phyloP scores from a whole-genome alignment of 1,284 basidiomycete species.

The Leccinum huronense region DNA sequence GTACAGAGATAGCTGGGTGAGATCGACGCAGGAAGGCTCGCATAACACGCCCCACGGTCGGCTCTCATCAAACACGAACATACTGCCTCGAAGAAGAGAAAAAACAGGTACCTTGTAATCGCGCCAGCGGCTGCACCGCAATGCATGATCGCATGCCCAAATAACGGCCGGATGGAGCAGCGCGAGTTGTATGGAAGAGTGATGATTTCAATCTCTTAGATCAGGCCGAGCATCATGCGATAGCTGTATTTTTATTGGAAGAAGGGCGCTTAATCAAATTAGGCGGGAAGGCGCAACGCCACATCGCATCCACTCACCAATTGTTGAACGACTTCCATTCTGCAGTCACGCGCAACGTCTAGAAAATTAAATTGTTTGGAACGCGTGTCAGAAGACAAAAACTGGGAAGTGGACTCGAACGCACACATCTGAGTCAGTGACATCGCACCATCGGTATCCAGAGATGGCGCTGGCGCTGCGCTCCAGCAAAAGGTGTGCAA shows the following conservation, averaged over 20 bases:
- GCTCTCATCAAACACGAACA: constrained; percentile 7
- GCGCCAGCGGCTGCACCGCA: constrained; percentile 57
- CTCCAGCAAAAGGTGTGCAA: constrained; percentile 58
- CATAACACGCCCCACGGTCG: constrained; percentile 20
- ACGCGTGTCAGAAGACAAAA: background rate
- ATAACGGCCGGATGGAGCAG: constrained; percentile 58
- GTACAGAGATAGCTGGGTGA: constrained; percentile 28
- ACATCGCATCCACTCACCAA: constrained; percentile 48
- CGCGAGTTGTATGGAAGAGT: constrained; percentile 67
- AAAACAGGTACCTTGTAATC: constrained; percentile 49
- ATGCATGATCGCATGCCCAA: constrained; percentile 64
- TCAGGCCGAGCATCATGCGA: constrained; percentile 68
- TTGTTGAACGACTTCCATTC: constrained; percentile 56
- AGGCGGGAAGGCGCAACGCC: background rate
- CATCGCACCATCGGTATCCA: constrained; percentile 66
- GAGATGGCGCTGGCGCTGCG: constrained; percentile 57
- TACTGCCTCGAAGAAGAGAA: background rate
- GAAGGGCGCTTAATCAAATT: constrained; percentile 10
- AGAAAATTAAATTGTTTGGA: constrained; percentile 15
- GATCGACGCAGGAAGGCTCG: constrained; percentile 27
- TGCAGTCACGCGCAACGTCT: constrained; percentile 75
- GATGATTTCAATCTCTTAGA: constrained; percentile 63
- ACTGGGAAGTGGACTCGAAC: constrained; percentile 31
- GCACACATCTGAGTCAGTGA: constrained; percentile 66
- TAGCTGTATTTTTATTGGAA: constrained; percentile 40